Evolutionary conservation across 768 basidiomycete species (phyloP), one percentile per base, ranked within the genome.

Genomic region (Mycena kentingensis): DNA sequence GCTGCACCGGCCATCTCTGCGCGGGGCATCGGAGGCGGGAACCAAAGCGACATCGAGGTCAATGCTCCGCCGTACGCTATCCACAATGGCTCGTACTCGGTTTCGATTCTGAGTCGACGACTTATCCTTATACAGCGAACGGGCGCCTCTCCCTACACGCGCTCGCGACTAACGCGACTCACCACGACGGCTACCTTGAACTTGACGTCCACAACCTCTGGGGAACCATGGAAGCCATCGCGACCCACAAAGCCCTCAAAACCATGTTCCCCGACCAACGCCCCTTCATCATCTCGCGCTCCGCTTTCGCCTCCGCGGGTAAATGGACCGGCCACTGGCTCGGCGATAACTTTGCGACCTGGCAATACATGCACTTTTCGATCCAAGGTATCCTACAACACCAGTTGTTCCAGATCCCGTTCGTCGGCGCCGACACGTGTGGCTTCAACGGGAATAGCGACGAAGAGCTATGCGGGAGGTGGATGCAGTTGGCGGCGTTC

Each of bases 401-500:
- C 79, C 87, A 90, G 67, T 70, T 91, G 13, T 91, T 86, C 78
- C 85, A 87, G 60, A 85, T 90, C 54, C 90, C 90, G 0, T 86
- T 91, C 72, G 88, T 91, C 16, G 90, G 90, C 18, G 86, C 88
- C 3, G 90, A 93, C 61, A 83, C 85, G 6, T 86, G 84, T 65
- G 85, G 84, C 18, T 85, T 85, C 71, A 74, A 74, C 55, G 80
- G 73, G 2, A 90, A 91, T 65, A 84, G 85, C 7, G 81, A 89
- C 59, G 90, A 92, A 66, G 88, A 91, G 65, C 76, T 93, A 10
- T 88, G 88, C 68, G 85, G 84, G 55, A 79, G 90, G 16, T 93
- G 90, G 90, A 90, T 89, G 88, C 84, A 87, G 65, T 77, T 91
- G n/a, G 77, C 86, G 3, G 90, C 89, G 1, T 92, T 92, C 65